These are phyloP conservation scores for Penicillium sp. DNA, from an alignment of 2,329 filamentous ascomycete genomes.

Conservation along the genomic window DNA sequence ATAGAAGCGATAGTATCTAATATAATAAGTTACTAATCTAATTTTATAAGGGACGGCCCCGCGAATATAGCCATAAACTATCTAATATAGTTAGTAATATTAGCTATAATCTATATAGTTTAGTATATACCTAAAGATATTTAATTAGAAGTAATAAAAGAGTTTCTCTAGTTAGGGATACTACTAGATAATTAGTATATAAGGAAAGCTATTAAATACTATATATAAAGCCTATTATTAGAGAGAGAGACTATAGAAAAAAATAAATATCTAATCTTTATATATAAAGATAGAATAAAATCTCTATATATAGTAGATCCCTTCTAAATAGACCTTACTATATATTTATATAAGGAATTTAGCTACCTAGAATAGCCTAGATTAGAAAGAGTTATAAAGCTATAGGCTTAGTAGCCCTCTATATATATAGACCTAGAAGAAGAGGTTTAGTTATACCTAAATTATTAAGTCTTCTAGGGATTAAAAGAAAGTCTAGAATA, in stretches of 20 bases:
- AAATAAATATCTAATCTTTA: no score
- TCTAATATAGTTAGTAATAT: background rate
- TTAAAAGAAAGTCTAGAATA: background rate
- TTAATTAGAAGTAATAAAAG: no score
- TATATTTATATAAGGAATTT: background rate
- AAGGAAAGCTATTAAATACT: no score
- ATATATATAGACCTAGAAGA: background rate
- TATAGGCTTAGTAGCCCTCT: background rate
- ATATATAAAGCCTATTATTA: no score
- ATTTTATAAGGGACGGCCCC: no score
- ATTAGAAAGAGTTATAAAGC: background rate
- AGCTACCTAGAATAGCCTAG: background rate
- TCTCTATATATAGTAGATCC: background rate
- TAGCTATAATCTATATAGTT: background rate
- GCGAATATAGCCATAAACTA: background rate
- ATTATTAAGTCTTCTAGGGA: background rate
- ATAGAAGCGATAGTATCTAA: background rate
- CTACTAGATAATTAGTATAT: no score
- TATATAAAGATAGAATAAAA: background rate
- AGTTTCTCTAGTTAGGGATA: no score
- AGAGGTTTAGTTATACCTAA: background rate
- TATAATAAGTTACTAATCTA: background rate
- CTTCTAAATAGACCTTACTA: background rate
- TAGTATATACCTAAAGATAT: no score
- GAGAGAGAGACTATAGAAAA: no score